Conservation (phyloP, 768 basidiomycete species). For the Lactifluus subvellereus region DNA sequence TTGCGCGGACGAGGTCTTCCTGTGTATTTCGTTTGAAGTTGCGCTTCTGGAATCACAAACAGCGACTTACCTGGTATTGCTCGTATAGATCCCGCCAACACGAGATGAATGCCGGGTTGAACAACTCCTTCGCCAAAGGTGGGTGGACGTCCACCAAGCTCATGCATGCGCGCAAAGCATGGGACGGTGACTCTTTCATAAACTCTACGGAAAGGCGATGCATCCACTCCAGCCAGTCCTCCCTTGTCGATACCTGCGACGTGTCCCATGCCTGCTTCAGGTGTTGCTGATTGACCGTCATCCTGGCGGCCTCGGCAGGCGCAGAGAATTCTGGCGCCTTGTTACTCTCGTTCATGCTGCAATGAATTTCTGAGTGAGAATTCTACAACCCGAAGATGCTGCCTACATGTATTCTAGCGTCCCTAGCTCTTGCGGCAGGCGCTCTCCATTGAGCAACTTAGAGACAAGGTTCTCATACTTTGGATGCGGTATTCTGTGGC, state of each 20-base stretch:
- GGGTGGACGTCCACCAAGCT: constrained; percentile 87
- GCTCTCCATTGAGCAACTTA: constrained; percentile 88
- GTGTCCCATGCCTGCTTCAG: constrained; percentile 96
- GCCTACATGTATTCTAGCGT: constrained; percentile 62
- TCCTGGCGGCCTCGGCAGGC: constrained; percentile 73
- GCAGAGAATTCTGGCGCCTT: constrained; percentile 71
- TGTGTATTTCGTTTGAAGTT: constrained; percentile 31
- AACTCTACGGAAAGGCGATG: constrained; percentile 88
- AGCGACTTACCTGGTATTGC: constrained; percentile 75
- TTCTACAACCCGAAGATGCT: neutral
- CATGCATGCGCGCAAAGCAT: constrained; percentile 96
- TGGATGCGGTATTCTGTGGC: constrained; percentile 70
- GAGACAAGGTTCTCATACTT: constrained; percentile 85
- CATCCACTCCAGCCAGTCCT: constrained; percentile 97
- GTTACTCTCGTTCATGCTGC: constrained; percentile 50
- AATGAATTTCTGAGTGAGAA: neutral
- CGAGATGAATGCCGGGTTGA: constrained; percentile 97
- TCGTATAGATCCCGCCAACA: constrained; percentile 97
- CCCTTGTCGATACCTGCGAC: constrained; percentile 63
- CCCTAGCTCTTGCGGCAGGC: constrained; percentile 78
- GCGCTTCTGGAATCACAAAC: neutral
- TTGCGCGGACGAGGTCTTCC: constrained; percentile 92
- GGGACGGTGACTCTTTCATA: constrained; percentile 97
- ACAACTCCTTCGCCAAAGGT: constrained; percentile 88
- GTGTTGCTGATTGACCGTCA: constrained; percentile 94